These are phyloP conservation scores for Cryptosporidium meleagridis DNA, from an alignment of 169 alveolate species.

Conservation along the genomic window DNA sequence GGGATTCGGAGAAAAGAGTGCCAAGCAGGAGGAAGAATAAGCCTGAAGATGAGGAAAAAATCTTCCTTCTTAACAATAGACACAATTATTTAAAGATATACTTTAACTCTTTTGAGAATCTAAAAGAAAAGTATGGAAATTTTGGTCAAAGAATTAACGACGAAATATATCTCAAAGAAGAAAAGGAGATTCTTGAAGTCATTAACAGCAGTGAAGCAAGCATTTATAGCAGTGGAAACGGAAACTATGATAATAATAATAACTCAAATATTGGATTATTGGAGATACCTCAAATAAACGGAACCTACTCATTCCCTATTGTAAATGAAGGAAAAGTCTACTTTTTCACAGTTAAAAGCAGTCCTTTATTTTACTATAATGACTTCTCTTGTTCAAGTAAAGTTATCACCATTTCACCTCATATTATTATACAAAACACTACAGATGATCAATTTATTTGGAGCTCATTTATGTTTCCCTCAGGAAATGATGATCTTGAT, in stretches of 20 bases:
- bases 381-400: constrained; percentile 8
- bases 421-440: constrained; percentile 1
- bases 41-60: background rate
- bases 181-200: constrained; percentile 13
- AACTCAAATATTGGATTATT: constrained; percentile 49
- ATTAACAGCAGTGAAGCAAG: constrained; percentile 22
- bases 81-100: constrained; percentile 54
- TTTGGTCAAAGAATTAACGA: background rate
- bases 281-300: constrained; percentile 25
- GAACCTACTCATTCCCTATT: constrained; percentile 65
- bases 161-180: constrained; percentile 18
- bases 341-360: constrained; percentile 40
- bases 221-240: background rate
- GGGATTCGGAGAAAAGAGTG: background rate
- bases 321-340: constrained; percentile 25
- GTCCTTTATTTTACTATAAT: constrained; percentile 29
- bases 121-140: constrained; percentile 9
- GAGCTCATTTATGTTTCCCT: constrained; percentile 26
- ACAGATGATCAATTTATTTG: constrained; percentile 34
- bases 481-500: background rate
- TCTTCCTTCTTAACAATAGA: constrained; percentile 32
- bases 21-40: background rate
- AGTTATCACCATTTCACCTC: constrained; percentile 42
- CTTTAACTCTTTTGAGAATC: constrained; percentile 1
- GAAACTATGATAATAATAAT: background rate